Evolutionary conservation across 2,329 filamentous ascomycete species (phyloP), one percentile per base, ranked within the genome.

Genomic region (Hypomyces rosellus): DNA sequence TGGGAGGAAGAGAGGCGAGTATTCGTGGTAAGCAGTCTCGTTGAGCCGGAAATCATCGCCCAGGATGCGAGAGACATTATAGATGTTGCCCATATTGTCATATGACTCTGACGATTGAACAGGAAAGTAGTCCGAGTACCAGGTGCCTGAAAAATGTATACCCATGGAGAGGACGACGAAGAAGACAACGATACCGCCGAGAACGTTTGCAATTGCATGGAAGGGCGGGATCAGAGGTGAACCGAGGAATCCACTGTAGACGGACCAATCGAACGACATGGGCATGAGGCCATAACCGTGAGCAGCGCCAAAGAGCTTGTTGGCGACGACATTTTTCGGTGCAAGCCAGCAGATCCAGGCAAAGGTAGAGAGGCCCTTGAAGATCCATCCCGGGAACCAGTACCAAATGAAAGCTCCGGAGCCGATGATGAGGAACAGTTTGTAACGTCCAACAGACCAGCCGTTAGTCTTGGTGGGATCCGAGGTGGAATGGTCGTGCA

Each of bases 1-100:
- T 2, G 81, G 75, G 16, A 87, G 69, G 59, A 79, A 86, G 4
- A 86, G 72, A 1, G 84, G 84, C 16, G 83, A 86, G 63, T 87
- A 86, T 18, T 71, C 69, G 54, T 76, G 69, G 64, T 87, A 87
- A 13, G 78, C 78, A 3, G 72, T 74, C 57, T 76, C 74, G 62
- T 86, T 77, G 52, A 87, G 78, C n/a, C 76, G 71, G 49, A 73
- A 68, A 55, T 82, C 70, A 4, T 66, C 56, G 49, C 76, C 76
- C 15, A 86, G 71, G 45, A 86, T 83, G n/a, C 72, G 73, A 3
- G 71, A 71, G 4, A 83, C 80, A 53, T 85, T 76, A 67, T 87
- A 86, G 9, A 69, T 55, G 2, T 67, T 61, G 20, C 81, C 83
- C 0, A 73, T 82, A 60, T 86, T 86, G 67, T 86, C 84, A 60